Evolutionary conservation across 441 rosid genomes (phyloP), one percentile per base, ranked within the genome.

Genomic region (Euphorbia celastroides): DNA sequence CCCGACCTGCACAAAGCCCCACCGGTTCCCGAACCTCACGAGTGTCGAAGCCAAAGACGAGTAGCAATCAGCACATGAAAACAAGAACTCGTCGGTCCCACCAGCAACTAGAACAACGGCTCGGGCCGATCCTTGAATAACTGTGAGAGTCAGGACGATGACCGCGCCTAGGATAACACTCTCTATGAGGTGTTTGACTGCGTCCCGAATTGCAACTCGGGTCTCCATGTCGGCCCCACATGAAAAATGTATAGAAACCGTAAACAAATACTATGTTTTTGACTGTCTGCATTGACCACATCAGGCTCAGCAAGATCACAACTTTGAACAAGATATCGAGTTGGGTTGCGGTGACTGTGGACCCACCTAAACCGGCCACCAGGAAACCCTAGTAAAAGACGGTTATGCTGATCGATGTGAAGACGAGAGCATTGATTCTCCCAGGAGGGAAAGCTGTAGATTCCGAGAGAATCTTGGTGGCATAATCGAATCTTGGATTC

Each of bases 1-100:
- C 42, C 93, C 95, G 2, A 87, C 88, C 30, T 84, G 90, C n/a
- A 92, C 98, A 67, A 90, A 87, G 0, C 89, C 96, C 90, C 93
- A 92, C 67, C 87, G 71, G 65, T 92, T 92, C 26, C 88, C 95
- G 36, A 31, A 75, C 13, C 60, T 74, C 20, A 77, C 74, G 7
- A 88, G 77, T 32, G 75, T 72, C 20, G 81, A 79, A 34, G 85
- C 92, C 10, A 88, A 66, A 57, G 71, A 61, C 10, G 85, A 82
- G 74, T 83, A 92, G 75, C 98, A 92, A 50, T 79, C 57, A 22
- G 79, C 92, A 73, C 89, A 88, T 0, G 93, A 81, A 73, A 86
- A 92, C 84, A 89, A 41, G 68, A 85, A 85, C 68, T 86, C 95
- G 7, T 85, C 96, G 5, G 69, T 74, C 60, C 70, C 85, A 17